Percentiles rank a stretch among this genome's conserved stretches.
Evolutionary conservation across 768 basidiomycete genomes (phyloP).

Genomic region (Mycena galopus): DNA sequence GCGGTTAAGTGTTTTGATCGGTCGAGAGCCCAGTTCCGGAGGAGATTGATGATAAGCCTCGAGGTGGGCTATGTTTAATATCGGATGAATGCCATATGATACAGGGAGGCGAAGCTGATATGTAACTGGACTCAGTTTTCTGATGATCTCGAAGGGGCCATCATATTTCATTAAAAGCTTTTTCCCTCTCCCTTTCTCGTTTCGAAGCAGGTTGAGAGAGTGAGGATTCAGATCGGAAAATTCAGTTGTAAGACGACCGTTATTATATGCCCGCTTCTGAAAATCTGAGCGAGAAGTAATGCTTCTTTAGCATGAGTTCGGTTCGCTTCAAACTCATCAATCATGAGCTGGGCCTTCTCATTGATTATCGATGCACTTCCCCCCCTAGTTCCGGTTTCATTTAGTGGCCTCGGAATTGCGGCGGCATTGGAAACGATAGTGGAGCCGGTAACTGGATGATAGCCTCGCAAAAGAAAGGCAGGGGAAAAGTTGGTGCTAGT

Average conservation of each 20-base stretch:
- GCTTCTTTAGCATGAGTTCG: background rate
- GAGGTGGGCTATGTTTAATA: background rate
- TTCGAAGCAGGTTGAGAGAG: background rate
- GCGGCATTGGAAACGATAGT: background rate
- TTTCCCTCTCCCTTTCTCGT: background rate
- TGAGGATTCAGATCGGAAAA: background rate
- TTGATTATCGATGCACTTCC: background rate
- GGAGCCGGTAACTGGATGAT: background rate
- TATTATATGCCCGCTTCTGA: background rate
- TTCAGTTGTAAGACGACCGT: background rate
- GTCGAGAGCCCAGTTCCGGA: background rate
- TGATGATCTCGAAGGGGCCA: background rate
- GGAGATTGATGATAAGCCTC: background rate
- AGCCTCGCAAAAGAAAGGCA: background rate
- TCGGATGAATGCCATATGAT: too few relatives aligned
- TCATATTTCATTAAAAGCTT: background rate
- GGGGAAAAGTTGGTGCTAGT: background rate
- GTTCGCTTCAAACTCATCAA: background rate
- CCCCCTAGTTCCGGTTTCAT: background rate
- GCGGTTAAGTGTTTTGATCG: background rate
- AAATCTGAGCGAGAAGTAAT: background rate
- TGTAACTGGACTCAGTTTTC: background rate
- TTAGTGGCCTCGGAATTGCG: background rate
- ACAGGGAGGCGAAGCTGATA: too few relatives aligned
- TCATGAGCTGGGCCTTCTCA: background rate